A percentile compares a stretch with the other conserved stretches of the same genome.
Evolutionary conservation across 306 rosid species (phyloP).

Genomic region (Cajanus cajan): DNA sequence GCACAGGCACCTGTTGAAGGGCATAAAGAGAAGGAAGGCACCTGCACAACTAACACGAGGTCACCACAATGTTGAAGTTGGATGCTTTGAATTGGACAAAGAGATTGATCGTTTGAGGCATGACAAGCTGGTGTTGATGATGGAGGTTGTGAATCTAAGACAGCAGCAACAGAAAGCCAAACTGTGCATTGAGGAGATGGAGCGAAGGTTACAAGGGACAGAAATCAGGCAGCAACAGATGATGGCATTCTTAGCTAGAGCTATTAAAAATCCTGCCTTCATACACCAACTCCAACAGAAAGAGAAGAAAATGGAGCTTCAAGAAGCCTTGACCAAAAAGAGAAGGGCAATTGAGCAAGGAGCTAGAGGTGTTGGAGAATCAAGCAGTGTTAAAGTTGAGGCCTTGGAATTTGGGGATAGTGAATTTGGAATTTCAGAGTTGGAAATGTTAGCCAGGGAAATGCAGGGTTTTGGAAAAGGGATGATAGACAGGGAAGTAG

Average conservation of each 20-base stretch:
- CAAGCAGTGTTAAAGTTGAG: slow-evolving; percentile 49
- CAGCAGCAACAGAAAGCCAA: slow-evolving; percentile 67
- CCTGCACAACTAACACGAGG: slow-evolving; percentile 46
- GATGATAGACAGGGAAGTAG: slow-evolving; percentile 40
- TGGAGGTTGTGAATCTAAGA: slow-evolving; percentile 75
- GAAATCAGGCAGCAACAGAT: slow-evolving; percentile 76
- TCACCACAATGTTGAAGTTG: slow-evolving; percentile 47
- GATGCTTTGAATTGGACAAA: slow-evolving; percentile 49
- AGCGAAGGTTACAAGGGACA: slow-evolving; percentile 63
- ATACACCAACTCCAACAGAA: slow-evolving; percentile 59
- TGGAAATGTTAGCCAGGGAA: slow-evolving; percentile 77
- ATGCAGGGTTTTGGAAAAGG: slow-evolving; percentile 69
- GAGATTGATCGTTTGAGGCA: slow-evolving; percentile 63
- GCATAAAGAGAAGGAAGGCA: slow-evolving; percentile 62
- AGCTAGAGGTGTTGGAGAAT: slow-evolving; percentile 20
- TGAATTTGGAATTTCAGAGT: slow-evolving; percentile 62
- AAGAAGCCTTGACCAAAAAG: slow-evolving; percentile 63
- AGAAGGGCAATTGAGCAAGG: slow-evolving; percentile 71
- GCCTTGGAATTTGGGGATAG: slow-evolving; percentile 46
- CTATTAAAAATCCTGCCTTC: slow-evolving; percentile 69
- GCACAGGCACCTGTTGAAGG: slow-evolving; percentile 62
- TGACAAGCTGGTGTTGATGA: slow-evolving; percentile 57
- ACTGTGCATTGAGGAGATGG: slow-evolving; percentile 61
- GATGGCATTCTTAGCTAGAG: slow-evolving; percentile 87
- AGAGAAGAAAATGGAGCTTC: slow-evolving; percentile 56